A percentile compares a stretch with the other conserved stretches of the same genome.
Evolutionary conservation across 257 asterid genomes (phyloP).

Genomic region (Phtheirospermum japonicum): DNA sequence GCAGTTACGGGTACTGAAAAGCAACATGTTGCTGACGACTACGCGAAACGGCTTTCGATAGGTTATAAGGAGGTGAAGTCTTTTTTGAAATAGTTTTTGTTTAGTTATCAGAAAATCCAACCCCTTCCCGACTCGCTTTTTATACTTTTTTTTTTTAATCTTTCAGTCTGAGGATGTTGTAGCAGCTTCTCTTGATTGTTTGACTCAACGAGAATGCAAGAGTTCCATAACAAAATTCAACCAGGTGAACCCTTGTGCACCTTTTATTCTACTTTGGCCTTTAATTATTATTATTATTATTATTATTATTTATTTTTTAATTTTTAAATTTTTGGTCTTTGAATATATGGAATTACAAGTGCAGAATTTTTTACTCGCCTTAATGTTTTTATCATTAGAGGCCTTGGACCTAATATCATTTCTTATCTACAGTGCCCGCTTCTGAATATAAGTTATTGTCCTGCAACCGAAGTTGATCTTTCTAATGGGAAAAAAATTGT

Average conservation of each 20-base stretch:
- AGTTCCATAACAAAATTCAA: slow-evolving; percentile 45
- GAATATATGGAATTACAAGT: too few species aligned
- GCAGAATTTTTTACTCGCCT: background rate
- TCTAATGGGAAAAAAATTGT: slow-evolving; percentile 67
- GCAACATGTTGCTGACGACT: slow-evolving; percentile 96
- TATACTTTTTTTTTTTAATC: slow-evolving; percentile 14
- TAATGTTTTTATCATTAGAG: slow-evolving; percentile 11
- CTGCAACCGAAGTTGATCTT: slow-evolving; percentile 78
- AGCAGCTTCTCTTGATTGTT: slow-evolving; percentile 69
- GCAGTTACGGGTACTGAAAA: slow-evolving; percentile 90
- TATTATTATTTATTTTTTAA: too few species aligned
- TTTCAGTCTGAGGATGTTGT: slow-evolving; percentile 68
- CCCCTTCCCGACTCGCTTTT: background rate
- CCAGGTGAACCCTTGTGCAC: slow-evolving; percentile 45
- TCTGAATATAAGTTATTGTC: slow-evolving; percentile 82
- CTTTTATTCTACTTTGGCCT: background rate
- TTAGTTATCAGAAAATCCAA: background rate
- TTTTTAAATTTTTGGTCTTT: too few species aligned
- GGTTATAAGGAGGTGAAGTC: slow-evolving; percentile 79
- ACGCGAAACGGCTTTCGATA: slow-evolving; percentile 84
- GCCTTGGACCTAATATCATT: slow-evolving; percentile 21
- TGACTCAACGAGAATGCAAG: slow-evolving; percentile 62
- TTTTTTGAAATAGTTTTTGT: slow-evolving; percentile 7
- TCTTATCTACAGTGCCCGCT: slow-evolving; percentile 73
- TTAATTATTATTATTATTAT: background rate